Conservation (phyloP, 495 filamentous ascomycete genomes). For the Talaromyces adpressus region DNA sequence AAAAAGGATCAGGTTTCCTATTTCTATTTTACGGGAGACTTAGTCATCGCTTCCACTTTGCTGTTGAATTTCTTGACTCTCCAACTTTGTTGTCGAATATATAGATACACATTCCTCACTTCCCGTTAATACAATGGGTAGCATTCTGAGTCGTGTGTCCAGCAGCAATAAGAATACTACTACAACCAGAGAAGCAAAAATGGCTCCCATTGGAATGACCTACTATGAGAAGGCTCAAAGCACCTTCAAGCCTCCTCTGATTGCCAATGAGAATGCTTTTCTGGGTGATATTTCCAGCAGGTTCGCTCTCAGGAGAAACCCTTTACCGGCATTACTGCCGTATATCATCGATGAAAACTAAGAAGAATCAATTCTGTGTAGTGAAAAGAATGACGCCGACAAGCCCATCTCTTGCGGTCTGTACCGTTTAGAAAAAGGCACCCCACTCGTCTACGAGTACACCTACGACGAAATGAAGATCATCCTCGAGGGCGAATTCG, state of each 20-base stretch:
- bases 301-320: constrained; percentile 26
- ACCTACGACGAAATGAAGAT: constrained; percentile 79
- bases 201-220: constrained; percentile 28
- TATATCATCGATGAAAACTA: background rate
- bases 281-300: constrained; percentile 59
- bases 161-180: background rate
- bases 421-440: constrained; percentile 69
- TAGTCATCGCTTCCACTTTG: background rate
- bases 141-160: background rate
- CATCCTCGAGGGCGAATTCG: constrained; percentile 69
- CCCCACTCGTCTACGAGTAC: constrained; percentile 66
- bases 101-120: background rate
- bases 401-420: constrained; percentile 64
- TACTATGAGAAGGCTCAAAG: constrained; percentile 56
- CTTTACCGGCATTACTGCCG: background rate
- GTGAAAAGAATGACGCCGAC: constrained; percentile 49
- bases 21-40: background rate
- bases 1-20: constrained; percentile 3
- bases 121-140: background rate
- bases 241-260: constrained; percentile 61
- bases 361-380: constrained; percentile 12
- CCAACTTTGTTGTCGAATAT: background rate
- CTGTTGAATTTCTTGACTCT: background rate
- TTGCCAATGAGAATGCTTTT: constrained; percentile 70
- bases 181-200: constrained; percentile 12